Base-by-base conservation (phyloP, 768 basidiomycete genomes). In the Amanita polypyramis region DNA sequence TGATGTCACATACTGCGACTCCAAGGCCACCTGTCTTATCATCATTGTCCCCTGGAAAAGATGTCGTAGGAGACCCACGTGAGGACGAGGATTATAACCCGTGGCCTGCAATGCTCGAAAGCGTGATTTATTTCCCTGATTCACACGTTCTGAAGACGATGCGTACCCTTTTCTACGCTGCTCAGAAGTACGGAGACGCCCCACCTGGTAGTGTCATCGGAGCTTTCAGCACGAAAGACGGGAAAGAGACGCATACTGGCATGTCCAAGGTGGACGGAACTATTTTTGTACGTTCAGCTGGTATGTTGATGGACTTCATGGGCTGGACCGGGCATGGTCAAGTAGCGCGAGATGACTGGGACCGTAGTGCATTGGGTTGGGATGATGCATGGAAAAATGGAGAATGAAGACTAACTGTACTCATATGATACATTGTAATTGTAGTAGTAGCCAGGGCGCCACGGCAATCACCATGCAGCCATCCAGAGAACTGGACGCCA, bases 301-400 rank as follows among this genome's bases (percentile, higher is more conserved):
- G 78, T 0, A 66, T 77, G 27, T 52, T 78, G 61, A 69, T 77
- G 71, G 65, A 78, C 40, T 70, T 63, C 10, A 59, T 80, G 53
- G 76, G 79, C 0, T 81, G 78, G 79, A 70, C 73, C 1, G 57
- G 64, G 6, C 62, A 73, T 60, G 79, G 79, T 3, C 70, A 80
- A 58, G 51, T 61, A 35, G 68, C 62, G 34, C 70, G 73, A 14
- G 35, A 55, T 1, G 48, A 55, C 29, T 81, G 80, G 80, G 79
- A 80, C 59, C 51, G 69, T 23, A 76, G 73, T 57, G 77, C 69
- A 2, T 60, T 79, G 34, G 79, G 77, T 0, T 80, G 78, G 76
- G 76, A 80, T 49, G 76, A 70, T 7, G 75, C 77, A 9, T 81
- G 79, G 80, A 67, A 61, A 10, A 47, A 56, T 23, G 57, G 56